These are phyloP conservation scores for Phytophthora fragariaefolia DNA, from an alignment of 352 stramenopile genomes.

Conservation along the genomic window DNA sequence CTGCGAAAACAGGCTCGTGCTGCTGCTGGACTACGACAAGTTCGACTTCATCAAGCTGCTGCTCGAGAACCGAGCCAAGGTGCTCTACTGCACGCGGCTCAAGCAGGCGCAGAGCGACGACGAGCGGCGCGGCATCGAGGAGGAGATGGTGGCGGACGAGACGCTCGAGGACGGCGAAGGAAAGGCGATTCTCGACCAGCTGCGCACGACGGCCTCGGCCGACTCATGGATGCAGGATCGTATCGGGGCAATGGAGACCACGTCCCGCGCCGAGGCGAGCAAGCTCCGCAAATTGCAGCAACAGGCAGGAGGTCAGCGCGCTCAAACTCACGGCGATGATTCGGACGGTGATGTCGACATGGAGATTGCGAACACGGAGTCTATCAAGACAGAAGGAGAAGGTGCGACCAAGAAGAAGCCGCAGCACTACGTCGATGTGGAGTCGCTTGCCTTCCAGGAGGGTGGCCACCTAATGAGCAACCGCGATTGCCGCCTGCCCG, in stretches of 20 bases:
- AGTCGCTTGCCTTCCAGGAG: slow-evolving; percentile 95
- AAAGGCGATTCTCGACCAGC: slow-evolving; percentile 89
- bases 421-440: slow-evolving; percentile 94
- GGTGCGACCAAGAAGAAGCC: slow-evolving; percentile 59
- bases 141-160: slow-evolving; percentile 85
- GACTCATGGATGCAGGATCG: slow-evolving; percentile 96
- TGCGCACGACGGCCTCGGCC: slow-evolving; percentile 89
- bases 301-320: slow-evolving; percentile 39
- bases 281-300: slow-evolving; percentile 83
- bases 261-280: slow-evolving; percentile 81
- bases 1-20: slow-evolving; percentile 98
- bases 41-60: slow-evolving; percentile 99
- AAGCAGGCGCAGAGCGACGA: slow-evolving; percentile 96
- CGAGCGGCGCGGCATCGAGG: slow-evolving; percentile 91
- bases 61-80: slow-evolving; percentile 95
- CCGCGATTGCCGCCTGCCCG: slow-evolving; percentile 96
- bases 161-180: slow-evolving; percentile 89
- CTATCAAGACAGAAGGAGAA: slow-evolving; percentile 23
- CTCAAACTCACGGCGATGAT: slow-evolving; percentile 27
- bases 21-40: slow-evolving; percentile 98
- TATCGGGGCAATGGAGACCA: slow-evolving; percentile 86
- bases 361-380: slow-evolving; percentile 40
- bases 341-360: slow-evolving; percentile 64
- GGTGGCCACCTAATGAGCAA: slow-evolving; percentile 98
- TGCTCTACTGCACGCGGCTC: slow-evolving; percentile 97